Percentiles rank a stretch among this genome's conserved stretches.
Evolutionary conservation across 1,139 yeast genomes (phyloP).

Genomic region (Kodamaea ohmeri): DNA sequence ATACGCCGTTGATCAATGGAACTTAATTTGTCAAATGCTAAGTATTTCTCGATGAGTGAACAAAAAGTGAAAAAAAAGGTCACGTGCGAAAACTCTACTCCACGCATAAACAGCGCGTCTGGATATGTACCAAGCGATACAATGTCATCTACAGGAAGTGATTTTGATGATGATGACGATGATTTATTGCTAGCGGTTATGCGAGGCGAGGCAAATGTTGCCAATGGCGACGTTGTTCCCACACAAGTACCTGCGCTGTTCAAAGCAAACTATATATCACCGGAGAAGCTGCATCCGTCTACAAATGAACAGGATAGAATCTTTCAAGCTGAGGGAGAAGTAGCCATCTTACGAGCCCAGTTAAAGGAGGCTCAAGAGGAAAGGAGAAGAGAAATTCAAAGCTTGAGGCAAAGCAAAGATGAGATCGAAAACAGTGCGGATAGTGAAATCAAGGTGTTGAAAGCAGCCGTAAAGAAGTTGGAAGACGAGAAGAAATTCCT

Average conservation of each 20-base stretch:
- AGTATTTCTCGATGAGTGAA: slow-evolving; percentile 7
- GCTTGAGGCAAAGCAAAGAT: slow-evolving; percentile 36
- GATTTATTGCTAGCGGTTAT: slow-evolving; percentile 30
- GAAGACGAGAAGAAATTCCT: slow-evolving; percentile 75
- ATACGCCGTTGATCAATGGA: slow-evolving; percentile 1
- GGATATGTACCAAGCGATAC: not conserved
- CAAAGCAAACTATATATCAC: not conserved
- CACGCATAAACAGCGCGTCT: not conserved
- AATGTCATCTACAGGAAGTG: slow-evolving; percentile 25
- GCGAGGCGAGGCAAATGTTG: slow-evolving; percentile 14
- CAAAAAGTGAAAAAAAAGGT: slow-evolving; percentile 6
- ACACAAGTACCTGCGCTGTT: slow-evolving; percentile 7
- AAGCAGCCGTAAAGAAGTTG: slow-evolving; percentile 48
- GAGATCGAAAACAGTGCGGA: slow-evolving; percentile 33
- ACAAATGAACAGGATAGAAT: slow-evolving; percentile 23
- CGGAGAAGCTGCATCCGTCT: not conserved
- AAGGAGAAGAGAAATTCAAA: slow-evolving; percentile 43
- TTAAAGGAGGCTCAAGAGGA: slow-evolving; percentile 47
- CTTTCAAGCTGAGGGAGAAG: slow-evolving; percentile 68
- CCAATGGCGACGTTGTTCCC: slow-evolving; percentile 10
- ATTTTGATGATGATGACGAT: slow-evolving; percentile 44
- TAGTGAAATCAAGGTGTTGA: slow-evolving; percentile 41
- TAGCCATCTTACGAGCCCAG: slow-evolving; percentile 69
- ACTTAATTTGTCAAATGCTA: slow-evolving; percentile 1
- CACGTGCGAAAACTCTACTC: not conserved